Evolutionary conservation across 345 rosid genomes (phyloP).

Genomic region (Camelina laxa): DNA sequence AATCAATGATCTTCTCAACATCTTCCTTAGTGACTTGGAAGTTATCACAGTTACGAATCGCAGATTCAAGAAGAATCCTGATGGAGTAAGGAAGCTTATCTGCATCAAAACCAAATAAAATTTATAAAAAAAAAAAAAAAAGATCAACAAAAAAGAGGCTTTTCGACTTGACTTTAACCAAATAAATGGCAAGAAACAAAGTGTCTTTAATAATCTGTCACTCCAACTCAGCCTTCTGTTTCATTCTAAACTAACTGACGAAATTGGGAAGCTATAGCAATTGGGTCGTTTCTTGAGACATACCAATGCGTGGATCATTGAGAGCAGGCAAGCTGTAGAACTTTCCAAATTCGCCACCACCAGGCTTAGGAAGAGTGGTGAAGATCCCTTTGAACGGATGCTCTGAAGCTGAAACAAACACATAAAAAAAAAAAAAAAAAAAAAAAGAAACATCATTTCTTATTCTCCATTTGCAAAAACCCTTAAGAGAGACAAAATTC

Average conservation of each 20-base stretch:
- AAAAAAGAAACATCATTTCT: neutral
- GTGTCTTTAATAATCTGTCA: too few relatives aligned
- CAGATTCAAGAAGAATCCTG: constrained; percentile 93
- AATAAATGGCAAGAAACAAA: too few relatives aligned
- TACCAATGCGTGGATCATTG: constrained; percentile 96
- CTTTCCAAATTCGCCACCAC: constrained; percentile 95
- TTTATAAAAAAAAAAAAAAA: too few relatives aligned
- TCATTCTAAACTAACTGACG: too few relatives aligned
- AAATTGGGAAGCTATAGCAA: too few relatives aligned
- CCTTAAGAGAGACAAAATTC: neutral
- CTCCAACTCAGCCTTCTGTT: too few relatives aligned
- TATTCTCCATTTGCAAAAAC: neutral
- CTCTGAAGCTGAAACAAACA: constrained; percentile 70
- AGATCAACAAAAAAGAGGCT: too few relatives aligned
- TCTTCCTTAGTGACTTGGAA: constrained; percentile 92
- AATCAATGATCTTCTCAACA: constrained; percentile 93
- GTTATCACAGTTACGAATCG: constrained; percentile 94
- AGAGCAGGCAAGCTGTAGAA: constrained; percentile 91
- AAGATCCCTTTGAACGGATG: constrained; percentile 77
- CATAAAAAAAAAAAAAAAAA: neutral
- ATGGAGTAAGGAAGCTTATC: constrained; percentile 93
- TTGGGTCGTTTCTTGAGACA: neutral
- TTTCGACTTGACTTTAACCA: neutral
- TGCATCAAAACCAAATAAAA: neutral
- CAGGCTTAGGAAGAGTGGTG: constrained; percentile 84